Percentiles rank a stretch among this genome's conserved stretches.
Evolutionary conservation across 345 rosid species (phyloP).

Genomic region (Cardamine occulta): DNA sequence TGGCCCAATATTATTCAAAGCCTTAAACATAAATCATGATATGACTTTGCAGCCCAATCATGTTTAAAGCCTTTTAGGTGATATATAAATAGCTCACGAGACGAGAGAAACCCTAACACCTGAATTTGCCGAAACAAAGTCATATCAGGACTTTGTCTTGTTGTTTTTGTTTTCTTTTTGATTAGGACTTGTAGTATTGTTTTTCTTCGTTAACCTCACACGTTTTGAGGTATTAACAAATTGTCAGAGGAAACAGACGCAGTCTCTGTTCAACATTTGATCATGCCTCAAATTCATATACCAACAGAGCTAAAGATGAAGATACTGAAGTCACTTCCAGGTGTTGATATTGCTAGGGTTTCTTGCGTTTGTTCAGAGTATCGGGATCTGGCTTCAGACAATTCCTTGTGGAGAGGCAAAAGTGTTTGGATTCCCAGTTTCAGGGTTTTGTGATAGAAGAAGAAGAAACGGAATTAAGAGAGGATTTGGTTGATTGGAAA

Average conservation of each 20-base stretch:
- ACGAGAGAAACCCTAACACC: neutral
- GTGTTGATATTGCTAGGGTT: slow-evolving; percentile 49
- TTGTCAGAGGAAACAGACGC: no score
- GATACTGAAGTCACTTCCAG: slow-evolving; percentile 62
- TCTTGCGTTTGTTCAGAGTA: slow-evolving; percentile 54
- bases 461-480: neutral
- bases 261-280: neutral
- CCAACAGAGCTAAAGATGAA: slow-evolving; percentile 65
- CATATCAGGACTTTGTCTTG: neutral
- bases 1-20: neutral
- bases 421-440: slow-evolving; percentile 47
- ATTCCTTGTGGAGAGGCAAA: slow-evolving; percentile 63
- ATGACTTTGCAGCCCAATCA: neutral
- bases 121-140: neutral
- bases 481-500: slow-evolving; percentile 7
- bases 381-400: slow-evolving; percentile 49
- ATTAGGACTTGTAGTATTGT: neutral
- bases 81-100: neutral
- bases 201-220: neutral
- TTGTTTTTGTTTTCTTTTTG: neutral
- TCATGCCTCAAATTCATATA: neutral
- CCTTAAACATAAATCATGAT: neutral
- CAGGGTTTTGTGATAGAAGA: slow-evolving; percentile 1
- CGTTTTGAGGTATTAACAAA: neutral
- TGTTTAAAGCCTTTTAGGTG: neutral